These are phyloP conservation scores for Sphaerobolus stellatus DNA, from an alignment of 1,284 basidiomycete species.

Conservation along the genomic window DNA sequence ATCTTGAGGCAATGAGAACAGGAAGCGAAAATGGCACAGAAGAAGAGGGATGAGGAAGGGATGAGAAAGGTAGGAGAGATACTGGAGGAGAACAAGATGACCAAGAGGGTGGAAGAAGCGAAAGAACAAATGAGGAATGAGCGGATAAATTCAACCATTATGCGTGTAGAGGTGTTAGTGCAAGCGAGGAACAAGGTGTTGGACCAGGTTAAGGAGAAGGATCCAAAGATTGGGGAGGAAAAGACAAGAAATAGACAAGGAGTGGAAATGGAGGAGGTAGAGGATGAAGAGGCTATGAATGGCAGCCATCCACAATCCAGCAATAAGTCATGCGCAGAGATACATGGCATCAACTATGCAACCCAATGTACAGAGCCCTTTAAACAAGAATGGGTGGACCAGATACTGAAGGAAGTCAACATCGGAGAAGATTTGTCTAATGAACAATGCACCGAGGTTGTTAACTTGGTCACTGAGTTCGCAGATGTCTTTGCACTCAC, in stretches of 20 bases:
- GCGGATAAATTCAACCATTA: background rate
- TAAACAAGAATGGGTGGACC: slow-evolving; percentile 5
- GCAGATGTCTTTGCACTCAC: slow-evolving; percentile 17
- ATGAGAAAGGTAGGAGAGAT: background rate
- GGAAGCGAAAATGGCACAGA: background rate
- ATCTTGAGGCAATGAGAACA: background rate
- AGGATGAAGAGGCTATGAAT: too few relatives aligned
- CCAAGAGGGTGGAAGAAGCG: background rate
- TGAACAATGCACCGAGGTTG: slow-evolving; percentile 11
- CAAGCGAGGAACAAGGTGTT: background rate
- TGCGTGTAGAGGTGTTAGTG: background rate
- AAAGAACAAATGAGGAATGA: background rate
- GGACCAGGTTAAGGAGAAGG: background rate
- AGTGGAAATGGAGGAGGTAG: background rate
- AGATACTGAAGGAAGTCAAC: slow-evolving; percentile 14
- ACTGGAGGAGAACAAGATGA: background rate
- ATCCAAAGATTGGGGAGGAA: background rate
- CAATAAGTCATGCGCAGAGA: too few relatives aligned
- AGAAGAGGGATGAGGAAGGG: background rate
- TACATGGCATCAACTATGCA: too few relatives aligned
- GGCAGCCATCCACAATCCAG: too few relatives aligned
- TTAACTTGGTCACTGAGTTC: slow-evolving; percentile 13
- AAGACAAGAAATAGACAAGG: background rate
- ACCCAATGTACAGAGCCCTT: background rate
- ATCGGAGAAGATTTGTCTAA: slow-evolving; percentile 16